These are phyloP conservation scores for Wickerhamomyces silvicola DNA, from an alignment of 805 yeast genomes.

Conservation along the genomic window DNA sequence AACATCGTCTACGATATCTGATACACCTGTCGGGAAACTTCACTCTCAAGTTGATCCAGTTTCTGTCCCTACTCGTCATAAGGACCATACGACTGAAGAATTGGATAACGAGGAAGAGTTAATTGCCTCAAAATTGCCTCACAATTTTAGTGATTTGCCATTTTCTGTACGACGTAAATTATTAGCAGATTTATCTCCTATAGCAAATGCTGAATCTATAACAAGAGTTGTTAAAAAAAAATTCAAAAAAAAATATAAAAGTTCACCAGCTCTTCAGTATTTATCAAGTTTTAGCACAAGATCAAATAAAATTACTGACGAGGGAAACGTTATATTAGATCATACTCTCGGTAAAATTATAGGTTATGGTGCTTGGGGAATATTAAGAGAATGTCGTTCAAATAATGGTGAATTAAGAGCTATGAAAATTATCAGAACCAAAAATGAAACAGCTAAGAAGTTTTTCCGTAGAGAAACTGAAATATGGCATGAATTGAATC, in stretches of 20 bases:
- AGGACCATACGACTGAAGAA: constrained; percentile 1
- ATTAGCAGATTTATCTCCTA: constrained; percentile 29
- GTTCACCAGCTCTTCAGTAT: constrained; percentile 23
- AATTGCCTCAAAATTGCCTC: constrained; percentile 35
- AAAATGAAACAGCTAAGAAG: constrained; percentile 42
- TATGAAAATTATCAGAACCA: constrained; percentile 55
- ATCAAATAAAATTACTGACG: constrained; percentile 38
- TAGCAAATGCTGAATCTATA: constrained; percentile 24
- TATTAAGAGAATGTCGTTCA: constrained; percentile 60
- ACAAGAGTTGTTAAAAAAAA: constrained; percentile 20
- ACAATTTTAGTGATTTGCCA: constrained; percentile 48
- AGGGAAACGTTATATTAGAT: constrained; percentile 60
- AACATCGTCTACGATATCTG: constrained; percentile 13
- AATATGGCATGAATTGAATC: constrained; percentile 68
- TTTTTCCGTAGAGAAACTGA: constrained; percentile 65
- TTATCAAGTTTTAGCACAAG: constrained; percentile 20
- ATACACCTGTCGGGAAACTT: constrained; percentile 19
- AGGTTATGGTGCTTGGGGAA: constrained; percentile 90
- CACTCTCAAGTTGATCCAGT: constrained; percentile 32
- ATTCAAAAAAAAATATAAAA: constrained; percentile 17
- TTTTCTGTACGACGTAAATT: constrained; percentile 52
- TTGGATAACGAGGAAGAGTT: constrained; percentile 24
- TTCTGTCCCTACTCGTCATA: constrained; percentile 25
- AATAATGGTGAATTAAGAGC: constrained; percentile 37
- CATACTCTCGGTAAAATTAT: constrained; percentile 65